Conservation (phyloP, 805 yeast species). For the Kluyveromyces siamensis region DNA sequence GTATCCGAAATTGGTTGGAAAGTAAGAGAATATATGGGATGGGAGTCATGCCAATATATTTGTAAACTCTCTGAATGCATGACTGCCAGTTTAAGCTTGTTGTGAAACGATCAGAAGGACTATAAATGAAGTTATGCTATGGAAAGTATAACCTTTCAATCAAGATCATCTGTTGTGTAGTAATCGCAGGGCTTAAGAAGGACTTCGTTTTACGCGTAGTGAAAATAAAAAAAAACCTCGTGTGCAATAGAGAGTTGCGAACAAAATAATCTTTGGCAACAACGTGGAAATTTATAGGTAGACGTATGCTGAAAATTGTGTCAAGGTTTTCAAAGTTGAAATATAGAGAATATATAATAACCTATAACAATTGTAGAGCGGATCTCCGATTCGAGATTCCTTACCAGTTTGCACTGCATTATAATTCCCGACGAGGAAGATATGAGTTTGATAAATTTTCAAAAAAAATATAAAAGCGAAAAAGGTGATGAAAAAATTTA, state of each 20-base stretch:
- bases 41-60: constrained; percentile 43
- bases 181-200: background rate
- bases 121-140: background rate
- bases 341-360: background rate
- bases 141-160: background rate
- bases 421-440: background rate
- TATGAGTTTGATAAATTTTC: too few relatives aligned
- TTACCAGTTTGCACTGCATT: background rate
- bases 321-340: background rate
- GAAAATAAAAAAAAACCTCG: background rate
- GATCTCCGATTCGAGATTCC: background rate
- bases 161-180: too few relatives aligned
- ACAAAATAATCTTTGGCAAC: background rate
- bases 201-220: background rate
- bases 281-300: too few relatives aligned
- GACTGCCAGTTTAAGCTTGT: background rate
- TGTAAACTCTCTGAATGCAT: constrained; percentile 16
- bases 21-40: constrained; percentile 62
- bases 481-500: too few relatives aligned
- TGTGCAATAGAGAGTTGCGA: too few relatives aligned
- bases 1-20: constrained; percentile 41
- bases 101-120: background rate
- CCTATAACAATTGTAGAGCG: background rate
- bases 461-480: background rate
- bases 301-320: too few relatives aligned